Evolutionary conservation across 768 basidiomycete species (phyloP).

Genomic region (Floccularia luteovirens): DNA sequence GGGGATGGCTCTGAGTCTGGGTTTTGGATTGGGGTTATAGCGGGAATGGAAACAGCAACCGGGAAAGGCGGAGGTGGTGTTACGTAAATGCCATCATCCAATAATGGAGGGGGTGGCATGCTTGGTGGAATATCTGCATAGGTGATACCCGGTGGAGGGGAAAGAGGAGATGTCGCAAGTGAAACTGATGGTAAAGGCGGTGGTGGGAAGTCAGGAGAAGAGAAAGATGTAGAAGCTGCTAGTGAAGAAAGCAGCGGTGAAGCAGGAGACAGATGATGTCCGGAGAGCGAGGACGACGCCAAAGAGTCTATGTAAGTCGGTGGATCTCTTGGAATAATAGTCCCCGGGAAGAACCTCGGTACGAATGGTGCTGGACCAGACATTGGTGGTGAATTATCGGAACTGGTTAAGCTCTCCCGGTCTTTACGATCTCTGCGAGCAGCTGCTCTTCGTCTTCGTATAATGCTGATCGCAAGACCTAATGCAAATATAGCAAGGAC

Average conservation of each 20-base stretch:
- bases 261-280: background rate
- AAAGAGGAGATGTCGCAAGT: background rate
- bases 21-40: background rate
- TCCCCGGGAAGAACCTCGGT: slow-evolving; percentile 52
- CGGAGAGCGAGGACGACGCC: background rate
- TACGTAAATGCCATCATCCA: background rate
- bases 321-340: slow-evolving; percentile 29
- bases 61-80: background rate
- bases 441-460: slow-evolving; percentile 33
- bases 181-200: background rate
- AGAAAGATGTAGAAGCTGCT: background rate
- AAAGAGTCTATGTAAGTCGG: slow-evolving; percentile 20
- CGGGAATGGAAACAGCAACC: background rate
- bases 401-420: slow-evolving; percentile 18
- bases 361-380: slow-evolving; percentile 40
- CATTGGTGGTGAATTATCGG: slow-evolving; percentile 32
- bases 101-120: background rate
- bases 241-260: background rate
- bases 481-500: slow-evolving; percentile 38
- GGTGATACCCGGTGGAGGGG: background rate
- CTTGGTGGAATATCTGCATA: background rate
- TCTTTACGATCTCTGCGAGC: slow-evolving; percentile 30
- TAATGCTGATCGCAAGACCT: slow-evolving; percentile 44
- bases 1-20: background rate
- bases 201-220: background rate